phyloP scores from a whole-genome alignment of 306 rosid genomes.

The Malus orientalis region DNA sequence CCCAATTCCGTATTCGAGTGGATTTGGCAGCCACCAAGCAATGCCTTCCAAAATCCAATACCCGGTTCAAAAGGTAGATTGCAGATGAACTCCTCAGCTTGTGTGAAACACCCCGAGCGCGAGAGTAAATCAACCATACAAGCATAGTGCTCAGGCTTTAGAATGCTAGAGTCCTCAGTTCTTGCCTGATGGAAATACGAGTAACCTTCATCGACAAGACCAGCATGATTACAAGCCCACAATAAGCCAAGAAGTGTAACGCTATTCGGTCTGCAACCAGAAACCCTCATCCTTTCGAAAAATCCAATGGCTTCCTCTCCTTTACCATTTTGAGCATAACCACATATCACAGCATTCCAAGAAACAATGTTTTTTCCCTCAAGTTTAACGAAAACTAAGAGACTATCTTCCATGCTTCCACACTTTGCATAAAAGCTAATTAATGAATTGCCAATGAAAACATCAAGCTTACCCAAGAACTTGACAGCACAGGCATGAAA shows the following conservation, averaged over 20 bases:
- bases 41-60: constrained; percentile 85
- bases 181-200: constrained; percentile 53
- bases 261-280: constrained; percentile 43
- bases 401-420: constrained; percentile 77
- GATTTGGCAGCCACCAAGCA: constrained; percentile 90
- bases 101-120: constrained; percentile 57
- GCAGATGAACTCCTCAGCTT: constrained; percentile 52
- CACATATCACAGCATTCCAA: constrained; percentile 85
- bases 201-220: constrained; percentile 65
- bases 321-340: constrained; percentile 86
- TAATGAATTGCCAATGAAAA: constrained; percentile 60
- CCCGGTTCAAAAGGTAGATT: constrained; percentile 70
- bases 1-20: constrained; percentile 65
- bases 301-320: constrained; percentile 65
- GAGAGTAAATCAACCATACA: constrained; percentile 84
- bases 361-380: constrained; percentile 52
- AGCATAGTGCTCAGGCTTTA: constrained; percentile 84
- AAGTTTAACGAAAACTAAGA: constrained; percentile 47
- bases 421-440: constrained; percentile 79
- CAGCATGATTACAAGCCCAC: constrained; percentile 91
- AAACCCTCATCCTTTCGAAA: constrained; percentile 47
- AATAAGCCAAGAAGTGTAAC: constrained; percentile 72
- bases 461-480: constrained; percentile 59
- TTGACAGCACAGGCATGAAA: constrained; percentile 79
- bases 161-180: constrained; percentile 34